A percentile compares a stretch with the other conserved stretches of the same genome.
phyloP scores from a whole-genome alignment of 805 yeast species.

The Torulaspora franciscae region DNA sequence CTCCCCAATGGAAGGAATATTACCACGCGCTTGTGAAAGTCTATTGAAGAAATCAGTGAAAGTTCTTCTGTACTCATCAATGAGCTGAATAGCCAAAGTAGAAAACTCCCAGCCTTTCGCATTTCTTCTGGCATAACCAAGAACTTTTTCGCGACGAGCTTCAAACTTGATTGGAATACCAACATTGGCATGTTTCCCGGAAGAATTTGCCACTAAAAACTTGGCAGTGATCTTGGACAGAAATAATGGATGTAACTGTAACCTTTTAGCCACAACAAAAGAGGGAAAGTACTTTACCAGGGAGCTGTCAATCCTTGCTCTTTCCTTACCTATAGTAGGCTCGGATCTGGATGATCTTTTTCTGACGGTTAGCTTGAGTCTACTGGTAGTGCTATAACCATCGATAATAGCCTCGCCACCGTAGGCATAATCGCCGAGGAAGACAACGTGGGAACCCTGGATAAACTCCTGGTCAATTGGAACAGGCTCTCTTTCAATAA shows the following conservation, averaged over 20 bases:
- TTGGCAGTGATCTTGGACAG: conserved; percentile 76
- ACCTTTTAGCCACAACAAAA: conserved; percentile 52
- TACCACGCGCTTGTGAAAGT: conserved; percentile 29
- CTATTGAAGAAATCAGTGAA: conserved; percentile 59
- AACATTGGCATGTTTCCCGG: conserved; percentile 54
- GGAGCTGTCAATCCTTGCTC: conserved; percentile 53
- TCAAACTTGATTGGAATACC: conserved; percentile 87
- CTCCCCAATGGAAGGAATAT: conserved; percentile 32
- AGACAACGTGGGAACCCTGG: conserved; percentile 59
- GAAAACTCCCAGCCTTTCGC: conserved; percentile 79
- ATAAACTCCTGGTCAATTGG: conserved; percentile 86
- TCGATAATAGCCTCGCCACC: conserved; percentile 71
- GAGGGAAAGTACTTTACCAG: conserved; percentile 61
- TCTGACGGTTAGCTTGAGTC: conserved; percentile 51
- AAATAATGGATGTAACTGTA: conserved; percentile 57
- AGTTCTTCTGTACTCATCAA: conserved; percentile 52
- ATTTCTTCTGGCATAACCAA: conserved; percentile 74
- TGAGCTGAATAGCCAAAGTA: conserved; percentile 60
- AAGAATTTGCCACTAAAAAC: conserved; percentile 52
- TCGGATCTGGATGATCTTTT: conserved; percentile 46
- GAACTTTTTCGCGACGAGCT: conserved; percentile 68
- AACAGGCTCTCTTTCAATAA: conserved; percentile 61
- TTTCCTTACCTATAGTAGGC: conserved; percentile 58
- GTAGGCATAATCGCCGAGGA: conserved; percentile 80
- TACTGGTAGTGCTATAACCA: conserved; percentile 48